These are phyloP conservation scores for Salix exigua DNA, from an alignment of 345 rosid species.

Conservation along the genomic window DNA sequence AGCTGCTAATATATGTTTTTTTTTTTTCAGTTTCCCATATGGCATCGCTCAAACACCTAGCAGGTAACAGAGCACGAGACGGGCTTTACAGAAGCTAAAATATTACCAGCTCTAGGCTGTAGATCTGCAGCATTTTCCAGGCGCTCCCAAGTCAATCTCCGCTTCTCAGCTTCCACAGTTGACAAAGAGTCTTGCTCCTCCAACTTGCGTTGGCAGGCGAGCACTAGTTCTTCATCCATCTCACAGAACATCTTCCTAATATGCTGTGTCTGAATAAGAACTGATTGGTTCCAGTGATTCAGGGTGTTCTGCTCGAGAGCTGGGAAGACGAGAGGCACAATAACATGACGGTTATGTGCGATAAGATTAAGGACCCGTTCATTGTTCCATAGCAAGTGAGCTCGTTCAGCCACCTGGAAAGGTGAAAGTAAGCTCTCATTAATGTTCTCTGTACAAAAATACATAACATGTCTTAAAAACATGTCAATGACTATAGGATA, in stretches of 20 bases:
- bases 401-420: conserved; percentile 77
- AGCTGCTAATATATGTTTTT: not conserved
- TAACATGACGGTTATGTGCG: conserved; percentile 47
- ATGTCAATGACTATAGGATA: not conserved
- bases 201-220: conserved; percentile 44
- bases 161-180: conserved; percentile 46
- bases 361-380: conserved; percentile 57
- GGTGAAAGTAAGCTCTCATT: conserved; percentile 6
- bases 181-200: conserved; percentile 49
- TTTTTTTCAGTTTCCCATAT: not conserved
- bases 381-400: conserved; percentile 72
- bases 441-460: not conserved
- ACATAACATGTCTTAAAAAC: not conserved
- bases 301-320: conserved; percentile 57
- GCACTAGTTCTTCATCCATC: conserved; percentile 65
- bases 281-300: conserved; percentile 77
- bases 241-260: conserved; percentile 52
- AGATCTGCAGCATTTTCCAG: conserved; percentile 50
- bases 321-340: conserved; percentile 52
- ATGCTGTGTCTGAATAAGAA: conserved; percentile 60
- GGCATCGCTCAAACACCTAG: conserved; percentile 27
- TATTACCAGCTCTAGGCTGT: conserved; percentile 25
- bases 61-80: conserved; percentile 45
- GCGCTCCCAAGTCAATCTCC: conserved; percentile 60
- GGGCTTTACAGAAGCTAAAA: conserved; percentile 33